Base-by-base conservation (phyloP, 2,329 filamentous ascomycete genomes). In the Trichoderma brevicompactum region DNA sequence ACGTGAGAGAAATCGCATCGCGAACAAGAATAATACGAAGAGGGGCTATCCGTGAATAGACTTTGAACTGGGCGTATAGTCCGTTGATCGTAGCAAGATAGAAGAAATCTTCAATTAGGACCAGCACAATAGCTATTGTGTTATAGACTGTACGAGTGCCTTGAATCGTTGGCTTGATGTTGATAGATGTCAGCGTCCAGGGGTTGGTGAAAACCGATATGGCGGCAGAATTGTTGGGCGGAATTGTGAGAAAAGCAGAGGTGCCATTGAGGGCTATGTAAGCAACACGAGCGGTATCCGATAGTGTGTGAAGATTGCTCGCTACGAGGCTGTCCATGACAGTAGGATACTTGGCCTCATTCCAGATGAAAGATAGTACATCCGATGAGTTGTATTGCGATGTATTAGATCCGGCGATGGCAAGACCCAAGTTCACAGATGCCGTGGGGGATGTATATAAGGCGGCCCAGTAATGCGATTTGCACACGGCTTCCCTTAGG, bases 101-200 rank as follows among this genome's bases (percentile, higher is more conserved):
- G 52, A 71, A 72, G 55, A 71, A 71, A 15, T 71, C 68, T 28
- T 72, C 67, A 36, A 71, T 70, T 34, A 71, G 44, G n/a, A 71
- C 55, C 52, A 72, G 28, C 8, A 72, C 71, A 53, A 72, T 69
- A n/a, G 68, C 65, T 1, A 71, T 67, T 1, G 69, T 72, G 32
- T 72, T 72, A n/a, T 72, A 72, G 32, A 72, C 71, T 19, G 67
- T 52, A 4, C 70, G 69, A 1, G 70, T 69, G n/a, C 70, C 70
- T 53, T 72, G 70, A 3, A 59, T 34, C 1, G 70, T 72, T 17
- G 66, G 67, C 34, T 69, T 65, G 48, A 72, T 69, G 13, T 72
- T 69, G 60, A 68, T 67, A 5, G 69, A 67, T 5, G 67, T 64
- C 12, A 71, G 63, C 17, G 50, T 65, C 70, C 70, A 71, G 0